These are phyloP conservation scores for Seiridium cupressi DNA, from an alignment of 2,329 filamentous ascomycete species.

Conservation along the genomic window DNA sequence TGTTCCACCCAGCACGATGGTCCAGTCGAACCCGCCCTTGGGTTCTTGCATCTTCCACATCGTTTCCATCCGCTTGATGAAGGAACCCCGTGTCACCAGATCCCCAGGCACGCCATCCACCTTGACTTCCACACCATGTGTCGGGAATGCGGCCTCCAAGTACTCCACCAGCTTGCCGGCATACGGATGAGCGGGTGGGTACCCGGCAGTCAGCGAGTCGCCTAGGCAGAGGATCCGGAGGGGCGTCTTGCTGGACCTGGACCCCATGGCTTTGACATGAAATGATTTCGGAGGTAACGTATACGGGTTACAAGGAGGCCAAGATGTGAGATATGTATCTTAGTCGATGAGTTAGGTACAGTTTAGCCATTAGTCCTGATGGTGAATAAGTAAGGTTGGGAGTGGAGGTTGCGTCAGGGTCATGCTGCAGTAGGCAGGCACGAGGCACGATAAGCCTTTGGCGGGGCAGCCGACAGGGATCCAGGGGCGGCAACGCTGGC, in stretches of 20 bases:
- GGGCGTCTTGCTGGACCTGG: background rate
- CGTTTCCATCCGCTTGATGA: slow-evolving; percentile 25
- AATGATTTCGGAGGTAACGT: background rate
- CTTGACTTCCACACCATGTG: slow-evolving; percentile 36
- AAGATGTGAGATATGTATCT: background rate
- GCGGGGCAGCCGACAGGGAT: background rate
- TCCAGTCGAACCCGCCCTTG: slow-evolving; percentile 50
- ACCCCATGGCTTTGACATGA: background rate
- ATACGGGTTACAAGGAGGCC: background rate
- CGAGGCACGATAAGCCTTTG: background rate
- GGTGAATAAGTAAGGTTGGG: background rate
- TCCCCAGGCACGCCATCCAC: slow-evolving; percentile 53
- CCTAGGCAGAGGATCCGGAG: slow-evolving; percentile 62
- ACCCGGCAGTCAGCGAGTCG: slow-evolving; percentile 63
- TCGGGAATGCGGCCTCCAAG: slow-evolving; percentile 44
- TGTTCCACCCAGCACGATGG: slow-evolving; percentile 62
- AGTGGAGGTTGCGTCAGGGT: background rate
- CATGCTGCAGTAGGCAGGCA: background rate
- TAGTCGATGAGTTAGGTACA: background rate
- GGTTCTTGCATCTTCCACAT: slow-evolving; percentile 17
- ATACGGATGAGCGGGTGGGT: slow-evolving; percentile 51
- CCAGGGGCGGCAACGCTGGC: background rate
- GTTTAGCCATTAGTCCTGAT: background rate
- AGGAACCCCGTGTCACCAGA: slow-evolving; percentile 35
- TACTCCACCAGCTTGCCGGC: slow-evolving; percentile 42